These are phyloP conservation scores for Cytospora chrysosperma DNA, from an alignment of 2,329 filamentous ascomycete genomes.

Conservation along the genomic window DNA sequence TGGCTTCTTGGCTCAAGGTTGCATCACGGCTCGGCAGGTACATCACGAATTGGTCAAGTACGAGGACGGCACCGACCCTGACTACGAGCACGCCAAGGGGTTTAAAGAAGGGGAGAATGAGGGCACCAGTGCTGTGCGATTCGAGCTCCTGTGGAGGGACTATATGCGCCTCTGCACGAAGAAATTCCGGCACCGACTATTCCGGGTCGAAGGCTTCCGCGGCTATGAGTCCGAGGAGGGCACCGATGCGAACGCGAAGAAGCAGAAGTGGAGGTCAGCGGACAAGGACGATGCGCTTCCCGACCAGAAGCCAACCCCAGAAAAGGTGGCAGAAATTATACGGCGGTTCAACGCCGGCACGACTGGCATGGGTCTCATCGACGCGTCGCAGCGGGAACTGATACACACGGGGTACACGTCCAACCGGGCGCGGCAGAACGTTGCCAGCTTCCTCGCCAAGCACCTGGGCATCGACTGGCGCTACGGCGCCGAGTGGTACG, in stretches of 20 bases:
- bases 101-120: conserved; percentile 71
- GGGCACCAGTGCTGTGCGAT: conserved; percentile 67
- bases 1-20: conserved; percentile 69
- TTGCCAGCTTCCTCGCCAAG: conserved; percentile 71
- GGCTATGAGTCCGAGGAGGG: conserved; percentile 47
- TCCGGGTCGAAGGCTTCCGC: conserved; percentile 63
- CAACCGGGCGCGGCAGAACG: conserved; percentile 74
- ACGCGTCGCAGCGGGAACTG: conserved; percentile 73
- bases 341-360: conserved; percentile 63
- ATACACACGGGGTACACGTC: conserved; percentile 75
- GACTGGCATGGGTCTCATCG: conserved; percentile 75
- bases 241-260: conserved; percentile 29
- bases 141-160: conserved; percentile 76
- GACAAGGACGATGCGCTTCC: conserved; percentile 31
- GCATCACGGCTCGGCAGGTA: conserved; percentile 69
- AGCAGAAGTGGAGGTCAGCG: conserved; percentile 49
- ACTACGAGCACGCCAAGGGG: conserved; percentile 46
- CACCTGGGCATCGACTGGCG: conserved; percentile 77
- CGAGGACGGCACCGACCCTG: conserved; percentile 58
- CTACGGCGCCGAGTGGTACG: conserved; percentile 80
- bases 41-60: conserved; percentile 67
- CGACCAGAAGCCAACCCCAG: conserved; percentile 41
- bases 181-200: conserved; percentile 67
- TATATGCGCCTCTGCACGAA: conserved; percentile 75
- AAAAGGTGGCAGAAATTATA: conserved; percentile 49